Percentiles rank a stretch among this genome's conserved stretches.
Conservation (phyloP, 495 filamentous ascomycete species). For the Terfezia boudieri region DNA sequence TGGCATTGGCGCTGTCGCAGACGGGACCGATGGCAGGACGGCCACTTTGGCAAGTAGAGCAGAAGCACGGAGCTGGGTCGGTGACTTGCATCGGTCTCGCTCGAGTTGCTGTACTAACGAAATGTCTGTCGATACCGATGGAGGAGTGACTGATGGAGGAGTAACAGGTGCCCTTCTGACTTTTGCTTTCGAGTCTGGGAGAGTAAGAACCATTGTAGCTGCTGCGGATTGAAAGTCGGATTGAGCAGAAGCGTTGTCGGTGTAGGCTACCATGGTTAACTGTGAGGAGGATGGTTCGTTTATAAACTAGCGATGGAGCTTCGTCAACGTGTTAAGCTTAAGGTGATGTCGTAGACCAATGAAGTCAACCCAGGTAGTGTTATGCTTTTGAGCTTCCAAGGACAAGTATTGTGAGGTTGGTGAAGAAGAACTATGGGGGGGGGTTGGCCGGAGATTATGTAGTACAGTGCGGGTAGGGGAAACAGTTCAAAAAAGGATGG, state of each 20-base stretch:
- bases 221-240: background rate
- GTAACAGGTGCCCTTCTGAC: conserved; percentile 8
- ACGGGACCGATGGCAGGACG: conserved; percentile 8
- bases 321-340: background rate
- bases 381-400: background rate
- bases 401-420: background rate
- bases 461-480: background rate
- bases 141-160: conserved; percentile 17
- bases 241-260: conserved; percentile 13
- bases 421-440: background rate
- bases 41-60: conserved; percentile 18
- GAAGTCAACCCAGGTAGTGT: background rate
- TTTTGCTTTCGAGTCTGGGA: conserved; percentile 8
- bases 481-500: background rate
- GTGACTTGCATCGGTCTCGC: conserved; percentile 18
- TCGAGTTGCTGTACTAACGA: conserved; percentile 14
- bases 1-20: conserved; percentile 12
- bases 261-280: background rate
- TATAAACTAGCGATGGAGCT: background rate
- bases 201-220: conserved; percentile 14
- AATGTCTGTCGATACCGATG: conserved; percentile 15
- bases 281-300: background rate
- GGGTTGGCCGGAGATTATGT: background rate
- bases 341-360: background rate
- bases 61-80: conserved; percentile 9